phyloP scores from a whole-genome alignment of 768 basidiomycete species.

The Collybia sp. region DNA sequence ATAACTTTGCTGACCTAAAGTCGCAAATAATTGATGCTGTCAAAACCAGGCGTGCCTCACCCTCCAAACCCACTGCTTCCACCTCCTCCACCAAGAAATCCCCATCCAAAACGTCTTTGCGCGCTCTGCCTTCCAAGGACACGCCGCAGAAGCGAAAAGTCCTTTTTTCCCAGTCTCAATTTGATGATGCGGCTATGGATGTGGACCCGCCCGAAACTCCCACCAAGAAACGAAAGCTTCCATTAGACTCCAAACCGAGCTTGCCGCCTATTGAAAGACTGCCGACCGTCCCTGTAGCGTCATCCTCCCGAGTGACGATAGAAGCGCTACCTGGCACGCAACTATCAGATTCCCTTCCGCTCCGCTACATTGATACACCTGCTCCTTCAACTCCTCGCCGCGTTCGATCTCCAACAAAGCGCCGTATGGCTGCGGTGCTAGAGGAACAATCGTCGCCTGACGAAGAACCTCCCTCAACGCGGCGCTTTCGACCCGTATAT shows the following conservation, averaged over 20 bases:
- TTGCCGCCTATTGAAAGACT: slow-evolving; percentile 6
- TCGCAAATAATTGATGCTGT: slow-evolving; percentile 11
- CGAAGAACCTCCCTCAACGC: slow-evolving; percentile 15
- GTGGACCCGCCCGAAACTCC: slow-evolving; percentile 33
- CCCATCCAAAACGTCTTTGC: slow-evolving; percentile 14
- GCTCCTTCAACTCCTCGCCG: slow-evolving; percentile 1
- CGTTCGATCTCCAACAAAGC: slow-evolving; percentile 8
- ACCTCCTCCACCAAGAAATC: slow-evolving; percentile 15
- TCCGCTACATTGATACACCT: slow-evolving; percentile 5
- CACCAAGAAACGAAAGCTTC: slow-evolving; percentile 32
- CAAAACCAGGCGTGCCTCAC: slow-evolving; percentile 11
- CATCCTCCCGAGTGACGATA: slow-evolving; percentile 1
- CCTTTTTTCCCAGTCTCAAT: slow-evolving; percentile 7
- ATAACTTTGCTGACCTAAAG: slow-evolving; percentile 14
- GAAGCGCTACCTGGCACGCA: not conserved
- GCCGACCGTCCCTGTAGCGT: slow-evolving; percentile 3
- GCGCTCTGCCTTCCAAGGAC: slow-evolving; percentile 31
- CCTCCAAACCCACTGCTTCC: slow-evolving; percentile 13
- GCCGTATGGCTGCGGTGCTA: slow-evolving; percentile 2
- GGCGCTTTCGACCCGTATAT: slow-evolving; percentile 46
- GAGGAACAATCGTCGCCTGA: slow-evolving; percentile 13
- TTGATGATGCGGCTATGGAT: slow-evolving; percentile 21
- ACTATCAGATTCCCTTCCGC: too few relatives aligned
- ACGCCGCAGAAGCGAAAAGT: slow-evolving; percentile 32
- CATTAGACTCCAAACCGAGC: slow-evolving; percentile 12